Evolutionary conservation across 352 stramenopile genomes (phyloP).

Genomic region (Phytopythium helicoides): DNA sequence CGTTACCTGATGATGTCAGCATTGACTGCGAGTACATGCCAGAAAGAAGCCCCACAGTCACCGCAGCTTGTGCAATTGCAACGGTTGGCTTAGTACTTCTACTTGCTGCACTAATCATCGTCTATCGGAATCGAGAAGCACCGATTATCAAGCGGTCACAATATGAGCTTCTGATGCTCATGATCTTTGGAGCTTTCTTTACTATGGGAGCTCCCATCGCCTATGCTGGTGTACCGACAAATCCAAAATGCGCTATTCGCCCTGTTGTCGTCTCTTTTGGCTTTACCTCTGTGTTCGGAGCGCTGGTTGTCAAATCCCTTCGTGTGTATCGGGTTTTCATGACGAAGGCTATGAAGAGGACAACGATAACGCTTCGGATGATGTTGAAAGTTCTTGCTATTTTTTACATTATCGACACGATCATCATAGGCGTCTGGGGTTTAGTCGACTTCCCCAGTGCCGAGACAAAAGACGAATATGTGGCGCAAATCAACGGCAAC

Average conservation of each 20-base stretch:
- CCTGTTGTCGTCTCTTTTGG: conserved; percentile 31
- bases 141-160: conserved; percentile 49
- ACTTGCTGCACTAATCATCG: conserved; percentile 11
- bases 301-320: conserved; percentile 46
- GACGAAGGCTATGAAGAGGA: conserved; percentile 34
- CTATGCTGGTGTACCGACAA: conserved; percentile 25
- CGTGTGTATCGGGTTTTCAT: conserved; percentile 63
- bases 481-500: conserved; percentile 20
- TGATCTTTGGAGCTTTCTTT: conserved; percentile 39
- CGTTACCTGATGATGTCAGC: conserved; percentile 11
- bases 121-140: conserved; percentile 27
- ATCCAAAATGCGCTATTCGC: conserved; percentile 24
- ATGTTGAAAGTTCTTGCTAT: conserved; percentile 39
- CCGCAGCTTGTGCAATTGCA: conserved; percentile 6
- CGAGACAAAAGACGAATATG: conserved; percentile 15
- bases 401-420: conserved; percentile 30
- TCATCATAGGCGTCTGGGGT: conserved; percentile 40
- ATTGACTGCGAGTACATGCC: conserved; percentile 46
- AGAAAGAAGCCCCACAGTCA: conserved; percentile 14
- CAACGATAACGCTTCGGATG: conserved; percentile 26
- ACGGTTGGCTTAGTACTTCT: conserved; percentile 15
- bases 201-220: conserved; percentile 24
- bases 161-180: conserved; percentile 41
- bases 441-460: conserved; percentile 25
- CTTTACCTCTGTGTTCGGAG: conserved; percentile 45